A percentile compares a stretch with the other conserved stretches of the same genome.
Conservation (phyloP, 164 flowering plant genomes). For the Umbellularia californica region DNA sequence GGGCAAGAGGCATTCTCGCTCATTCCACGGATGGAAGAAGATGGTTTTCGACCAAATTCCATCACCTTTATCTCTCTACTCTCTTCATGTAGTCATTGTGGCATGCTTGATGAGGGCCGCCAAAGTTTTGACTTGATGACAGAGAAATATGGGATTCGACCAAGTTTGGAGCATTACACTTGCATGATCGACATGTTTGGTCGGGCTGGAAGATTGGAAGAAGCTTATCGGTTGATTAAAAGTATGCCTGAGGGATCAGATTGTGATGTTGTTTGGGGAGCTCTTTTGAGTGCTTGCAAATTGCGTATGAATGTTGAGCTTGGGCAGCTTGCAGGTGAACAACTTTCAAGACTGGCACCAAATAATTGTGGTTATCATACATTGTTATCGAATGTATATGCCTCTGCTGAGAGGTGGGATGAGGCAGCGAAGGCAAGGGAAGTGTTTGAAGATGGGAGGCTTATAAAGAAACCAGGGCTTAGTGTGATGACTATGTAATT, state of each 20-base stretch:
- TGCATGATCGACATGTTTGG: constrained; percentile 39
- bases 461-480: constrained; percentile 30
- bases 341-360: constrained; percentile 24
- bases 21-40: constrained; percentile 22
- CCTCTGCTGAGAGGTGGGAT: constrained; percentile 24
- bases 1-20: constrained; percentile 27
- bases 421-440: constrained; percentile 28
- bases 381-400: constrained; percentile 29
- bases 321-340: constrained; percentile 30
- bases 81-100: constrained; percentile 39
- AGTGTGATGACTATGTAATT: constrained; percentile 22
- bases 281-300: constrained; percentile 27
- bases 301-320: constrained; percentile 22
- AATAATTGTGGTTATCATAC: constrained; percentile 28
- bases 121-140: constrained; percentile 27
- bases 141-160: constrained; percentile 22
- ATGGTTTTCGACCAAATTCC: constrained; percentile 24
- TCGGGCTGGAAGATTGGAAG: constrained; percentile 38
- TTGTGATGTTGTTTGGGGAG: constrained; percentile 29
- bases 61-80: constrained; percentile 35
- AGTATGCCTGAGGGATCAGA: constrained; percentile 13
- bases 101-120: constrained; percentile 29
- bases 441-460: constrained; percentile 24
- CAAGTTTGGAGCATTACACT: constrained; percentile 34
- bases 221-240: constrained; percentile 26